Evolutionary conservation across 495 filamentous ascomycete genomes (phyloP).

Genomic region (Neurospora sp.): DNA sequence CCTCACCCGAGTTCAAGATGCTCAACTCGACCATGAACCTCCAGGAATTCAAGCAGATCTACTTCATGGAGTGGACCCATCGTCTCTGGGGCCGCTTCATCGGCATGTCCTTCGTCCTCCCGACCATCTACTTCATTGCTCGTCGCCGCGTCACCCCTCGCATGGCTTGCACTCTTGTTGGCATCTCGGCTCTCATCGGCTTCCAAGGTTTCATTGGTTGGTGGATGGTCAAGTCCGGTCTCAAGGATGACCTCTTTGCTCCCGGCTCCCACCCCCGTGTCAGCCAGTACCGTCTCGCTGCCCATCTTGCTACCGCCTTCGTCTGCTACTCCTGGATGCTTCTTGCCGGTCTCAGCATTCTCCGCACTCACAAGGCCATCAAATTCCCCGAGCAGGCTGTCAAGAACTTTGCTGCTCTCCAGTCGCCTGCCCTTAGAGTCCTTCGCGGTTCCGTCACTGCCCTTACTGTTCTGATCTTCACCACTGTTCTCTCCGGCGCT

Average conservation of each 20-base stretch:
- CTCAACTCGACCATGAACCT: conserved; percentile 88
- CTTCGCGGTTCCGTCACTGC: conserved; percentile 66
- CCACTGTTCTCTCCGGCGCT: conserved; percentile 84
- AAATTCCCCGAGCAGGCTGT: conserved; percentile 47
- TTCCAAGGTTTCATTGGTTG: conserved; percentile 94
- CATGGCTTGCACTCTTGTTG: conserved; percentile 68
- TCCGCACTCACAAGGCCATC: conserved; percentile 63
- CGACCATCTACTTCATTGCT: conserved; percentile 79
- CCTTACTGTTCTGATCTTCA: conserved; percentile 71
- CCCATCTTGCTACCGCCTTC: conserved; percentile 85
- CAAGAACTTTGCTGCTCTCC: conserved; percentile 47
- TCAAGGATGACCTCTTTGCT: conserved; percentile 90
- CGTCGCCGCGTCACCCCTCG: conserved; percentile 65
- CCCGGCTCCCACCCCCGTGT: conserved; percentile 85
- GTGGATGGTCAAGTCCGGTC: conserved; percentile 98
- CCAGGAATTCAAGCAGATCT: conserved; percentile 93
- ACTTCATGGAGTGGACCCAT: conserved; percentile 99
- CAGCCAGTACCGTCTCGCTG: conserved; percentile 83
- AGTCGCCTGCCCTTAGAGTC: conserved; percentile 52
- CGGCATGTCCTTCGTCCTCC: conserved; percentile 79
- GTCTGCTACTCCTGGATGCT: conserved; percentile 88
- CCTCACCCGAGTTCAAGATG: conserved; percentile 81
- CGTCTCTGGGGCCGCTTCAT: conserved; percentile 91
- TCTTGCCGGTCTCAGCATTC: conserved; percentile 76
- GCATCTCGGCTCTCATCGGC: conserved; percentile 81